Percentiles rank a stretch among this genome's conserved stretches.
Evolutionary conservation across 2,329 filamentous ascomycete species (phyloP).

Genomic region (Sarocladium strictum): DNA sequence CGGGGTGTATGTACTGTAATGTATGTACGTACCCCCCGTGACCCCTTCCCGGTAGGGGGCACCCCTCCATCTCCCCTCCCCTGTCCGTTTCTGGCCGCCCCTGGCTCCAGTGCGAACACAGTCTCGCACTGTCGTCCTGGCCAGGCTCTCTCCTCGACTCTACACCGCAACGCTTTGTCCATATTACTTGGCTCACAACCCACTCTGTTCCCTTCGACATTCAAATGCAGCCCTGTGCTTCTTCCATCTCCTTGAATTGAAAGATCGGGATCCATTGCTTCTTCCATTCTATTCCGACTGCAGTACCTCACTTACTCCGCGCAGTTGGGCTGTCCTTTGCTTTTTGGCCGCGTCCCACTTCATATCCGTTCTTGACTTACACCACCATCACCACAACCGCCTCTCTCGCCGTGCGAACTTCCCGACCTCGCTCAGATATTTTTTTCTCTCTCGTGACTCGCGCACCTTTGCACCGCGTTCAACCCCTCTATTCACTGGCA

Average conservation of each 20-base stretch:
- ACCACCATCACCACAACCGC: not conserved
- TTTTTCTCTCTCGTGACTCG: not conserved
- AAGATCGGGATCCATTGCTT: not conserved
- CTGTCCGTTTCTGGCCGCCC: constrained; percentile 1
- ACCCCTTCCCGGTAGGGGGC: not conserved
- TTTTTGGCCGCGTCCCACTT: not conserved
- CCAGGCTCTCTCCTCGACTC: not conserved
- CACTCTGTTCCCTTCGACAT: not conserved
- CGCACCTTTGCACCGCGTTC: not conserved
- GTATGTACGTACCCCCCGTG: not conserved
- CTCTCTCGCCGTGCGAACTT: not conserved
- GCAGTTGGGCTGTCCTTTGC: not conserved
- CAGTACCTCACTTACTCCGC: not conserved
- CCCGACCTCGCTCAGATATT: not conserved
- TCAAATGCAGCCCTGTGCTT: not conserved
- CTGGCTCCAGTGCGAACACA: constrained; percentile 4
- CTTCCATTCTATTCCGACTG: not conserved
- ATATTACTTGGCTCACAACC: constrained; percentile 1
- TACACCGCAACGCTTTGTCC: constrained; percentile 1
- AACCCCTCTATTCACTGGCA: not conserved
- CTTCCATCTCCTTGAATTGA: not conserved
- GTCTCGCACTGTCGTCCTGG: not conserved
- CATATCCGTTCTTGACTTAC: constrained; percentile 4
- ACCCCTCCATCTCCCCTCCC: not conserved
- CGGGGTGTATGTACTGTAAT: not conserved